phyloP scores from a whole-genome alignment of 2,329 filamentous ascomycete species.

The Knoxdaviesia proteae region DNA sequence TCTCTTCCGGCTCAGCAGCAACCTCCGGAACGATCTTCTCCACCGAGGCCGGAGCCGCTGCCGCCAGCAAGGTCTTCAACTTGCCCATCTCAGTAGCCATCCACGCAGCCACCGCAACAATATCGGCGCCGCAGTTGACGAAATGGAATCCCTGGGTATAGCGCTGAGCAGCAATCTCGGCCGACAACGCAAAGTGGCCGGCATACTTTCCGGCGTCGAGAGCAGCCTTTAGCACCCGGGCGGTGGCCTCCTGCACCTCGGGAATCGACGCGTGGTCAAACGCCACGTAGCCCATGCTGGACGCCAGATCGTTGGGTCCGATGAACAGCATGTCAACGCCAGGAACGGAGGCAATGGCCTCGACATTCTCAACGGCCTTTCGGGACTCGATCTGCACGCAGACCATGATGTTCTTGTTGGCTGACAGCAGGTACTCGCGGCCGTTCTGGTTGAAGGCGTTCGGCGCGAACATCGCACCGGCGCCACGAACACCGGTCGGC shows the following conservation, averaged over 20 bases:
- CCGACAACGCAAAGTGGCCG: conserved; percentile 13
- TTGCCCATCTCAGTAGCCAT: conserved; percentile 13
- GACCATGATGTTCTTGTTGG: conserved; percentile 16
- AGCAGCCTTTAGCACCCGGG: conserved; percentile 9
- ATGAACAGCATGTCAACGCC: conserved; percentile 21
- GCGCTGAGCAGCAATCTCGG: conserved; percentile 10
- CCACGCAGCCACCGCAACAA: conserved; percentile 16
- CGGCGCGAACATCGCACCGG: conserved; percentile 9
- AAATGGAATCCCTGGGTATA: conserved; percentile 14
- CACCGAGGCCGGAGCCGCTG: too few species aligned
- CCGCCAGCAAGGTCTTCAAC: conserved; percentile 6
- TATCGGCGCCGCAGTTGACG: conserved; percentile 16
- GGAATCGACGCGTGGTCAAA: conserved; percentile 12
- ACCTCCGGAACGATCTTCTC: too few species aligned
- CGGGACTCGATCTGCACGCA: conserved; percentile 34
- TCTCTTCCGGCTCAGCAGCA: too few species aligned
- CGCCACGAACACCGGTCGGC: conserved; percentile 9
- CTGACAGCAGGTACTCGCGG: conserved; percentile 8
- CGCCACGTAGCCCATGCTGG: conserved; percentile 10
- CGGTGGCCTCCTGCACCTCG: conserved; percentile 12
- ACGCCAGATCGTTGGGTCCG: conserved; percentile 18
- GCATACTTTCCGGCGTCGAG: conserved; percentile 14
- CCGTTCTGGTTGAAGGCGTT: conserved; percentile 10
- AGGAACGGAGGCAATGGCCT: conserved; percentile 30
- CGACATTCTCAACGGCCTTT: conserved; percentile 28